Base-by-base conservation (phyloP, 495 filamentous ascomycete genomes). In the Podospora pseudoanserina region DNA sequence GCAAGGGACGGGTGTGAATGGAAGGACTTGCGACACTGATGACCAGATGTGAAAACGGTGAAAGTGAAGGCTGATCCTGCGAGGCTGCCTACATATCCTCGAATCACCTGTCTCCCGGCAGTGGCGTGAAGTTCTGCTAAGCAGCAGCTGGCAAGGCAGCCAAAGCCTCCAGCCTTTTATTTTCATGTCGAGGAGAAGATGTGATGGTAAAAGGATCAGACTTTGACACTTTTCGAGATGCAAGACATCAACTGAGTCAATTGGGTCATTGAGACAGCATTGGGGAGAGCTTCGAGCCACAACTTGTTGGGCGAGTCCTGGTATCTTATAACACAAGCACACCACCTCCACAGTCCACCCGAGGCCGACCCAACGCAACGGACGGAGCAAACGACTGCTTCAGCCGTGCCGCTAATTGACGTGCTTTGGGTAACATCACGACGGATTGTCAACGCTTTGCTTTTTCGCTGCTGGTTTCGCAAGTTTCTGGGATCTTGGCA, bases 31-130 rank as follows among this genome's bases (percentile, higher is more conserved):
- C 16, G 20, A 26, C 23, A 49, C 15, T 49, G 39, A 49, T 49
- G 39, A 49, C 15, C 39, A 49, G 39, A 49, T 49, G 39, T 49
- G 9, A 49, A 49, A 49, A 49, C 39, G 39, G 39, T 13, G 15
- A 16, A 11, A 49, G 39, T 49, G 39, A 49, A 49, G 39, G 61
- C 57, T 65, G 67, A 66, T 57, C 63, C 68, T 70, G 73, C 73
- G 73, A 75, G 71, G 73, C 72, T 74, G 67, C 72, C 74, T 70
- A 68, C 71, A 54, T 67, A 16, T 16, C 39, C 39, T 3, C 13
- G 39, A 16, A 49, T 49, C 39, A 18, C 39, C 39, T 49, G 58
- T 56, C 44, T 26, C 64, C 27, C 49, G 23, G 16, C 15, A 32
- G 15, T 20, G 44, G 39, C 13, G 68, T 73, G 71, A 71, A 69